A percentile compares a stretch with the other conserved stretches of the same genome.
phyloP scores from a whole-genome alignment of 78 protist species.

The Corallochytrium limacisporum region DNA sequence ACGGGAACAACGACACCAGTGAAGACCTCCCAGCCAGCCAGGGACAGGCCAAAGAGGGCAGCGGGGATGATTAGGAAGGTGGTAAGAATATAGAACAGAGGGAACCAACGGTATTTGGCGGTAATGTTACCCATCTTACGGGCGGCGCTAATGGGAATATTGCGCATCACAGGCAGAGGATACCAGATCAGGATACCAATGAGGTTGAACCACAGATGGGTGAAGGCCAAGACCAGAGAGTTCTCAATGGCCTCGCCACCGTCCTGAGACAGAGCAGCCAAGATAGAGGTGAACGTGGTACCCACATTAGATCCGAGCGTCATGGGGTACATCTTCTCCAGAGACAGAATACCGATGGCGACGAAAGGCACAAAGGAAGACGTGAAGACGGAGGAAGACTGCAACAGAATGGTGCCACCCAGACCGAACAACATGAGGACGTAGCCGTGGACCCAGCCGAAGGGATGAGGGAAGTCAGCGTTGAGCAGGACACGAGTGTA shows the following conservation, averaged over 20 bases:
- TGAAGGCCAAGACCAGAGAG: not conserved
- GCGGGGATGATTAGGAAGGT: conserved; percentile 2
- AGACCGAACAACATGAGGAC: conserved; percentile 6
- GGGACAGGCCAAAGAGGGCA: conserved; percentile 1
- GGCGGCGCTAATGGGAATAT: not conserved
- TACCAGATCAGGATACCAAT: conserved; percentile 11
- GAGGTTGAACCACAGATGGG: conserved; percentile 12
- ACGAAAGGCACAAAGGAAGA: conserved; percentile 1
- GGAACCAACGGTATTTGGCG: conserved; percentile 9
- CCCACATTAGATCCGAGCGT: conserved; percentile 16
- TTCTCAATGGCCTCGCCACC: not conserved
- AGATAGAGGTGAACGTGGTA: conserved; percentile 6
- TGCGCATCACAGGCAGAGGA: conserved; percentile 7
- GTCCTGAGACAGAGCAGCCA: not conserved
- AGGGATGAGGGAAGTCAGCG: not conserved
- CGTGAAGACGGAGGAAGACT: conserved; percentile 10
- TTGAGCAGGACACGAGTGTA: not conserved
- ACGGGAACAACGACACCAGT: not conserved
- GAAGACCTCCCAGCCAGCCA: conserved; percentile 19
- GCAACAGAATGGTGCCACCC: conserved; percentile 3
- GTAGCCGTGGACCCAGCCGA: not conserved
- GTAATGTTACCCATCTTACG: conserved; percentile 12
- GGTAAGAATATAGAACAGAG: conserved; percentile 2
- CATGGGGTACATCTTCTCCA: conserved; percentile 11
- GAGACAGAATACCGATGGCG: conserved; percentile 3